phyloP scores from a whole-genome alignment of 179 eudicot species.

The Beta macrorhiza region DNA sequence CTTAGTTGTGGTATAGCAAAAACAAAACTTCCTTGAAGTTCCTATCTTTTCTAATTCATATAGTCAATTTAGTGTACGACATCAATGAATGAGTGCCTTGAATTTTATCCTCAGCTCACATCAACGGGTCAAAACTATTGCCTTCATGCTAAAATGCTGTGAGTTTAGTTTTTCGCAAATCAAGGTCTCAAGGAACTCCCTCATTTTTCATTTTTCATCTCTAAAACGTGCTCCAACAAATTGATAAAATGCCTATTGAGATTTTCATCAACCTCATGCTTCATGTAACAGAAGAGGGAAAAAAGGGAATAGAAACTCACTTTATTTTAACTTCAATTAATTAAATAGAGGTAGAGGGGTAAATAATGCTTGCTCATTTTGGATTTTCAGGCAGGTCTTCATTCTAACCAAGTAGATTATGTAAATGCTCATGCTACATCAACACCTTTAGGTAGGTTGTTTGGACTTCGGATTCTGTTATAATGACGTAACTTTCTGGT shows the following conservation, averaged over 20 bases:
- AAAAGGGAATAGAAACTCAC: background rate
- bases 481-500: background rate
- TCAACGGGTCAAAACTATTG: background rate
- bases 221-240: background rate
- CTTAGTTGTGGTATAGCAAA: background rate
- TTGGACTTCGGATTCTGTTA: background rate
- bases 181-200: background rate
- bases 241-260: background rate
- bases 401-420: conserved; percentile 73
- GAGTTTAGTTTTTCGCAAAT: background rate
- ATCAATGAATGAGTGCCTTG: background rate
- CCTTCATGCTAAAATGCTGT: background rate
- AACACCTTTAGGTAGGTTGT: conserved; percentile 72
- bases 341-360: conserved; percentile 4
- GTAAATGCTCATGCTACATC: conserved; percentile 98
- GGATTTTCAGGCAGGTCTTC: conserved; percentile 69
- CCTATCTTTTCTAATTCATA: background rate
- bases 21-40: background rate
- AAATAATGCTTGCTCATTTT: conserved; percentile 13
- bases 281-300: background rate
- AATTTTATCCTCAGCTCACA: background rate
- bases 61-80: background rate
- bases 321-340: background rate
- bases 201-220: background rate
- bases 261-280: background rate